Evolutionary conservation across 2,329 filamentous ascomycete species (phyloP), one percentile per base, ranked within the genome.

Genomic region (Epichloe gansuensis): DNA sequence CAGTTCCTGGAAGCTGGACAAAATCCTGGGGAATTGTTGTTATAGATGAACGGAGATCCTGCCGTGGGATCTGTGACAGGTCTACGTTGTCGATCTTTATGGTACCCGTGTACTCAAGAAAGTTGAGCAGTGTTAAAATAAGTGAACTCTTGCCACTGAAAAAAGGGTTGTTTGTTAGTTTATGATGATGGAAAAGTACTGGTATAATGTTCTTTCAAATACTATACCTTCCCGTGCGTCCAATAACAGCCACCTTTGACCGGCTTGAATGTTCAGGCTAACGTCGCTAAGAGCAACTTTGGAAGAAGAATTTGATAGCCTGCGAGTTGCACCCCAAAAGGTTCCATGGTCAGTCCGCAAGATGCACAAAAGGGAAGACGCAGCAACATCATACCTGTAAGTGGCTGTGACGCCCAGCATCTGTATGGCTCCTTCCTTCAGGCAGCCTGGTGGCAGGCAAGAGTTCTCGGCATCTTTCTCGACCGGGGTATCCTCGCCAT

Each of bases 21-120:
- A 60, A 54, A 12, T 67, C 66, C 39, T 68, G 67, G 0, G 65
- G 51, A 1, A 67, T 54, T 0, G 60, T 59, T 5, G 65, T 57
- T 17, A 69, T 64, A n/a, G 58, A 61, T 1, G 61, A 60, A 2
- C 65, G 61, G 12, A 67, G 38, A 1, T 59, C 0, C 11, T 59
- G 52, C 15, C 57, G 59, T 0, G 57, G 43, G 0, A 68, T 52
- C 0, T 28, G 51, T 2, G 51, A 54, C 9, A 65, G 59, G n/a
- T 67, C 60, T 1, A 65, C 28, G 13, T 59, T 60, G 23, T 68
- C 64, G 0, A 69, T 49, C 6, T 21, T 51, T 55, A 55, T 47
- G 9, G 12, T 9, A 12, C 45, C 45, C 8, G 45, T 35, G 25
- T 44, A 44, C 5, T 44, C 42, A 15, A 44, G 17, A 13, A 44